A percentile compares a stretch with the other conserved stretches of the same genome.
Evolutionary conservation across 331 rosid species (phyloP).

Genomic region (Quercus phellos): DNA sequence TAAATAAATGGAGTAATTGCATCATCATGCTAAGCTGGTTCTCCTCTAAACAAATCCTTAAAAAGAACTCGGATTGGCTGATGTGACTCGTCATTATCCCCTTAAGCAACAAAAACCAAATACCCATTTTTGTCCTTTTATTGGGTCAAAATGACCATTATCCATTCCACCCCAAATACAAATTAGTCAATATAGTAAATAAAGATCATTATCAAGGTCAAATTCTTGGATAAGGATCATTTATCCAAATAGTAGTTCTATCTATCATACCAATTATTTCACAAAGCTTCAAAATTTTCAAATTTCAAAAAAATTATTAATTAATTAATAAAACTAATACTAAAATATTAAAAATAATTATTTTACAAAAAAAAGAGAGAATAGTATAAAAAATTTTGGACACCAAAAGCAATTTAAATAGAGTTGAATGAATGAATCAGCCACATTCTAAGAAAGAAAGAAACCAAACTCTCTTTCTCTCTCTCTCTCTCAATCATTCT

Average conservation of each 20-base stretch:
- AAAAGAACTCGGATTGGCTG: neutral
- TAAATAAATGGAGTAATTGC: neutral
- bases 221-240: too few species aligned
- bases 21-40: neutral
- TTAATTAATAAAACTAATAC: too few species aligned
- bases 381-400: constrained; percentile 24
- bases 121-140: neutral
- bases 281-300: too few species aligned
- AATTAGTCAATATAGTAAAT: too few species aligned
- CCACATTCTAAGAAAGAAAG: constrained; percentile 18
- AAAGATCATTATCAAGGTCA: too few species aligned
- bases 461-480: constrained; percentile 14
- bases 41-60: neutral
- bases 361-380: neutral
- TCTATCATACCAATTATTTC: too few species aligned
- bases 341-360: too few species aligned
- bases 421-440: constrained; percentile 37
- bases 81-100: constrained; percentile 17
- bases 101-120: neutral
- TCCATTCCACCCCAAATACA: too few species aligned
- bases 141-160: neutral
- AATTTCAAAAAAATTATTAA: too few species aligned
- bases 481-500: constrained; percentile 63
- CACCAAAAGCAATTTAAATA: constrained; percentile 57
- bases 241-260: too few species aligned